Conservation (phyloP, 352 stramenopile genomes). For the Globisporangium carolinianum region DNA sequence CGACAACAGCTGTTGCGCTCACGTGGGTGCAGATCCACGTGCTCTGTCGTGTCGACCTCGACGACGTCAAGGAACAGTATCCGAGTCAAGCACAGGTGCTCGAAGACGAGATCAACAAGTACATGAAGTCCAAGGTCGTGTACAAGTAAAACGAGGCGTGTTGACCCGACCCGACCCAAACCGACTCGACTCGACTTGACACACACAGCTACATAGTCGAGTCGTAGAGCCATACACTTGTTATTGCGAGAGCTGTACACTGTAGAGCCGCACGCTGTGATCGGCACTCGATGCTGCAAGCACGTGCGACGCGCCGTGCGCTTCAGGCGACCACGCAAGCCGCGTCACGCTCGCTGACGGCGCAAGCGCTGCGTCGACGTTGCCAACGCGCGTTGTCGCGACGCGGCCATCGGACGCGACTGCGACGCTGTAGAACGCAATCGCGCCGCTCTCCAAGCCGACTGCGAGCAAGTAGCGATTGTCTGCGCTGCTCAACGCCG, state of each 20-base stretch:
- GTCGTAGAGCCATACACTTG: no score
- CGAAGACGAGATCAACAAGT: conserved; percentile 71
- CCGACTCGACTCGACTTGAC: no score
- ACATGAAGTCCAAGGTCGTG: conserved; percentile 56
- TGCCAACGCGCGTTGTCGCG: conserved; percentile 7
- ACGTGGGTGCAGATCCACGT: conserved; percentile 77
- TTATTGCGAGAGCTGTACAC: conserved; percentile 10
- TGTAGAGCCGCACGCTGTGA: conserved; percentile 47
- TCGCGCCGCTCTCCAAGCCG: conserved; percentile 49
- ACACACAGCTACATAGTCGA: no score
- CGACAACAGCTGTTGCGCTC: conserved; percentile 55
- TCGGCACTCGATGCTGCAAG: conserved; percentile 44
- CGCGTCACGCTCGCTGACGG: conserved; percentile 37
- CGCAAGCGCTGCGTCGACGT: conserved; percentile 18
- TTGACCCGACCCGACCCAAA: no score
- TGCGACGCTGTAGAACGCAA: conserved; percentile 28
- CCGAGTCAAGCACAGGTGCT: conserved; percentile 44
- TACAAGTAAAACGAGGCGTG: conserved; percentile 28
- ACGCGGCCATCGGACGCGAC: conserved; percentile 1
- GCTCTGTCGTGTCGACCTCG: conserved; percentile 45
- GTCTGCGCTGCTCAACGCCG: neutral
- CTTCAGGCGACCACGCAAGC: conserved; percentile 29
- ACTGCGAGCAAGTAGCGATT: conserved; percentile 36
- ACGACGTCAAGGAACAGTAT: conserved; percentile 61
- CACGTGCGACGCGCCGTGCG: neutral